Evolutionary conservation across 176 grass and related monocot species (phyloP).

Genomic region (Dactylis glomerata): DNA sequence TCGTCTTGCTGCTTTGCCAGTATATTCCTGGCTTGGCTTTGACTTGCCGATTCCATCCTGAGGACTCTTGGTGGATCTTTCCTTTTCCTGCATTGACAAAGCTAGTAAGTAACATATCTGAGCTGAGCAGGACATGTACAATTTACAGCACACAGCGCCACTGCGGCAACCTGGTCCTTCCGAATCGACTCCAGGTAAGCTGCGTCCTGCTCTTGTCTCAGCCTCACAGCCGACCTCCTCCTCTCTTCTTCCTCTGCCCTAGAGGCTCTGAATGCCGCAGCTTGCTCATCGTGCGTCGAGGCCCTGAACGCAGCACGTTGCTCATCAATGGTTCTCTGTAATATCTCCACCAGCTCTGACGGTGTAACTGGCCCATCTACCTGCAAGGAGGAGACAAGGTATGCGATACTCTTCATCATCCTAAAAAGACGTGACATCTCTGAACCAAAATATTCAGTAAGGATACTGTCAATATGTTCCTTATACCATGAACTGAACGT

Average conservation of each 20-base stretch:
- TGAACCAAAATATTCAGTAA: background rate
- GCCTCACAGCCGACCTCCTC: conserved; percentile 37
- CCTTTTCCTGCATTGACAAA: conserved; percentile 42
- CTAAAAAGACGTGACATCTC: background rate
- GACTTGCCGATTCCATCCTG: conserved; percentile 26
- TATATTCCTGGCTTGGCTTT: conserved; percentile 1
- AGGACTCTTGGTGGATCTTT: conserved; percentile 24
- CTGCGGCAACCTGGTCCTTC: conserved; percentile 49
- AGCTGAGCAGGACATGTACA: background rate
- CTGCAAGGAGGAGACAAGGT: conserved; percentile 5
- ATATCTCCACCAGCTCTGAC: conserved; percentile 61
- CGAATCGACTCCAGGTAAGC: conserved; percentile 63
- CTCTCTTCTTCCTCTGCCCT: conserved; percentile 51
- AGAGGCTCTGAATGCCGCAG: conserved; percentile 17
- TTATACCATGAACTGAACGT: background rate
- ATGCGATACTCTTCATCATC: background rate
- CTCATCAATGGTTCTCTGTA: conserved; percentile 65
- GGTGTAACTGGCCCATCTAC: conserved; percentile 62
- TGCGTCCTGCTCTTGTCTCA: conserved; percentile 56
- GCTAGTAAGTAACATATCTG: background rate
- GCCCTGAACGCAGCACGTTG: conserved; percentile 42
- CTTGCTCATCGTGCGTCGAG: background rate
- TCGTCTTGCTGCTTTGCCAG: conserved; percentile 9
- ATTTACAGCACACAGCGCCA: background rate
- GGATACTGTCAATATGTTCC: no score